These are phyloP conservation scores for Jimgerdemannia flammicorona DNA, from an alignment of 192 early-diverging fungal species.

Conservation along the genomic window DNA sequence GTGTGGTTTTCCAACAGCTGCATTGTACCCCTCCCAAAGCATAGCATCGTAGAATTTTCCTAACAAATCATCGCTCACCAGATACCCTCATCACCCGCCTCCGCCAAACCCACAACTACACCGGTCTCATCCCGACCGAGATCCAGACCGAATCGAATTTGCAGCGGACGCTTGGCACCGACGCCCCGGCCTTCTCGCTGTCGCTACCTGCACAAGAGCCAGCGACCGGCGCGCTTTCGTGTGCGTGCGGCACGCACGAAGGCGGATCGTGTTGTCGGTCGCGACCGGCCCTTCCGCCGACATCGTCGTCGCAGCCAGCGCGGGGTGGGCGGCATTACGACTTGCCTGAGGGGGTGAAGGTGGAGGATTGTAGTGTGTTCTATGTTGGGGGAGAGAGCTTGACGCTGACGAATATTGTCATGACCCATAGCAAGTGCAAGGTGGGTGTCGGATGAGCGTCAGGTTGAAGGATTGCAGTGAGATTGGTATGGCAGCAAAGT, in stretches of 20 bases:
- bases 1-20: not conserved
- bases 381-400: constrained; percentile 83
- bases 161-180: constrained; percentile 7
- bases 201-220: constrained; percentile 3
- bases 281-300: not conserved
- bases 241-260: not conserved
- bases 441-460: constrained; percentile 15
- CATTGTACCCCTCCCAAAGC: not conserved
- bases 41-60: not conserved
- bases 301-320: constrained; percentile 5
- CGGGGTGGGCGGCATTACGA: constrained; percentile 48
- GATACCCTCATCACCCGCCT: constrained; percentile 13
- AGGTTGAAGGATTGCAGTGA: not conserved
- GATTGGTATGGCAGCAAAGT: no score
- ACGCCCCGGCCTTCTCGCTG: not conserved
- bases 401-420: constrained; percentile 83
- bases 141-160: constrained; percentile 41
- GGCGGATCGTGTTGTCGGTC: not conserved
- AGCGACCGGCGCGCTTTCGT: constrained; percentile 22
- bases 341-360: constrained; percentile 36
- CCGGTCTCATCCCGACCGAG: constrained; percentile 34
- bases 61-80: not conserved
- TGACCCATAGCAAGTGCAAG: constrained; percentile 64
- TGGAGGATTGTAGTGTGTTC: constrained; percentile 70
- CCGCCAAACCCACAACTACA: constrained; percentile 17